Percentiles rank a stretch among this genome's conserved stretches.
Evolutionary conservation across 2,329 filamentous ascomycete species (phyloP).

Genomic region (Aspergillus sergii): DNA sequence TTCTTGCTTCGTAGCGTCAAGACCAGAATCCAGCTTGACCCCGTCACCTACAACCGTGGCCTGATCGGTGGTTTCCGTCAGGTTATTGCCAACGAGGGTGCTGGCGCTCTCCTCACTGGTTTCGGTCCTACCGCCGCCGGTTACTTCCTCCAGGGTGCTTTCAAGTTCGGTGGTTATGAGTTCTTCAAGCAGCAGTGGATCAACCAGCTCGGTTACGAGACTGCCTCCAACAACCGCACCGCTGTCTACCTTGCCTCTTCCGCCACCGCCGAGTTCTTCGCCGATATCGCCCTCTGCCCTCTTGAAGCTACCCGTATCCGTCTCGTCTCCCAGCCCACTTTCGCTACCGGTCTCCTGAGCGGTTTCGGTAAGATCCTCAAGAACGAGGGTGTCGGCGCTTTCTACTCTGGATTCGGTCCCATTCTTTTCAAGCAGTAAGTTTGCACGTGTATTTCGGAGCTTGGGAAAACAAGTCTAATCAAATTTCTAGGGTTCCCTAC

Average conservation of each 20-base stretch:
- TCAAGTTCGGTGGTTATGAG: slow-evolving; percentile 95
- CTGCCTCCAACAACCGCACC: slow-evolving; percentile 75
- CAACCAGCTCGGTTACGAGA: slow-evolving; percentile 76
- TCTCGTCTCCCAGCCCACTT: slow-evolving; percentile 85
- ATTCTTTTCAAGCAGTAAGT: slow-evolving; percentile 81
- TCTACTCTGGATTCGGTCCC: slow-evolving; percentile 90
- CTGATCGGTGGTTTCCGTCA: slow-evolving; percentile 84
- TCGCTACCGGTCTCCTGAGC: slow-evolving; percentile 75
- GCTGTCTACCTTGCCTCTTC: slow-evolving; percentile 75
- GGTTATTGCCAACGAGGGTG: slow-evolving; percentile 81
- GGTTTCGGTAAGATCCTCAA: slow-evolving; percentile 83
- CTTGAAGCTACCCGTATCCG: slow-evolving; percentile 92
- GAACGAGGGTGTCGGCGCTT: slow-evolving; percentile 79
- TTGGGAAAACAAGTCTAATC: background rate
- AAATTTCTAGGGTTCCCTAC: slow-evolving; percentile 71
- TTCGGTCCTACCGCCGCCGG: slow-evolving; percentile 82
- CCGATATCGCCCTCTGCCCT: slow-evolving; percentile 74
- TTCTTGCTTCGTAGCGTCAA: slow-evolving; percentile 70
- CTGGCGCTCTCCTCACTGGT: slow-evolving; percentile 82
- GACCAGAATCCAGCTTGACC: slow-evolving; percentile 93
- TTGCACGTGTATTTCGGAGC: background rate
- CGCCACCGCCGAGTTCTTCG: slow-evolving; percentile 65
- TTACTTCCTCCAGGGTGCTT: slow-evolving; percentile 91
- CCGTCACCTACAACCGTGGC: slow-evolving; percentile 83
- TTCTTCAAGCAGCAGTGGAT: slow-evolving; percentile 94